Evolutionary conservation across 2,329 filamentous ascomycete genomes (phyloP).

Genomic region (Lasiodiplodia sp.): DNA sequence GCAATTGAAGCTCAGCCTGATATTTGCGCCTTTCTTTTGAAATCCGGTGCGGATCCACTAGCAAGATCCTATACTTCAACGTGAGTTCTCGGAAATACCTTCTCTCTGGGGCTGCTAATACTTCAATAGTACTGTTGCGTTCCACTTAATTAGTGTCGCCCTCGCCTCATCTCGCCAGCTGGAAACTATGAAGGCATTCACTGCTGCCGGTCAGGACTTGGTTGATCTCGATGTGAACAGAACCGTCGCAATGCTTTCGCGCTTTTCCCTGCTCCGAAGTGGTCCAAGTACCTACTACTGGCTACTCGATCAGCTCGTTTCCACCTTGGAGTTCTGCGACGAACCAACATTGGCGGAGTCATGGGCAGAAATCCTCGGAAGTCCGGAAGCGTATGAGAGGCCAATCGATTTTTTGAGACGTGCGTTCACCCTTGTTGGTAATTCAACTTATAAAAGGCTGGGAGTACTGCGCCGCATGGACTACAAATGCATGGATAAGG

Average conservation of each 20-base stretch:
- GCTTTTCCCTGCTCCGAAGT: accelerated
- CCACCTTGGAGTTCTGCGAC: background rate
- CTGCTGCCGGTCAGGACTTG: background rate
- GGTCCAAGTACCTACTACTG: background rate
- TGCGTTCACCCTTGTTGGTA: background rate
- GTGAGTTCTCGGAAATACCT: background rate
- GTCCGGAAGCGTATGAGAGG: accelerated
- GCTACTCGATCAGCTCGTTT: background rate
- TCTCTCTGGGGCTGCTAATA: background rate
- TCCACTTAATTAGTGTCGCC: background rate
- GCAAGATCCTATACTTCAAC: accelerated
- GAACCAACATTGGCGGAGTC: background rate
- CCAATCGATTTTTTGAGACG: background rate
- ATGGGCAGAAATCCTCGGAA: background rate
- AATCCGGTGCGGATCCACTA: background rate
- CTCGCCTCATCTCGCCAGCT: background rate
- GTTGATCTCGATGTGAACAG: accelerated
- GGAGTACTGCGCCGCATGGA: background rate
- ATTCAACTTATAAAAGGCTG: background rate
- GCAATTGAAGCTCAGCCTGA: background rate
- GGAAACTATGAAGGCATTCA: background rate
- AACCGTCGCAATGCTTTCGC: accelerated
- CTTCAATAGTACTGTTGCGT: background rate
- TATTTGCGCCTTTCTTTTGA: background rate
- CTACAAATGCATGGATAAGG: background rate